Percentiles rank a stretch among this genome's conserved stretches.
Conservation (phyloP, 306 rosid genomes). For the Macrotyloma uniflorum region DNA sequence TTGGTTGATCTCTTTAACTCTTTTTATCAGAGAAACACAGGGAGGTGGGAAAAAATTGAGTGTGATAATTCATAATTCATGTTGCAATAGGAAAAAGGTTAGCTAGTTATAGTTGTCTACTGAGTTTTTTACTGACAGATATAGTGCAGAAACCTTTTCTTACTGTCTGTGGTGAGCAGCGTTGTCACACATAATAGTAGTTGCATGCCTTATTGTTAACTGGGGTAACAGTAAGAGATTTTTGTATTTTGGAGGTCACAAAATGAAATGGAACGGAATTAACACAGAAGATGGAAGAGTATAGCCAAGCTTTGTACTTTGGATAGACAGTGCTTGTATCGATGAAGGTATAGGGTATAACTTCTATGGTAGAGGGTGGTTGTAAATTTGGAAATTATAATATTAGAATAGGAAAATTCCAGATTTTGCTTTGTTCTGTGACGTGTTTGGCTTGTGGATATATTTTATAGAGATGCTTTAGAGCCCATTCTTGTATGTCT, state of each 20-base stretch:
- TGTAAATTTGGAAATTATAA: neutral
- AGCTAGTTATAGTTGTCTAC: constrained; percentile 14
- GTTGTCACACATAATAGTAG: neutral
- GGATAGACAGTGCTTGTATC: neutral
- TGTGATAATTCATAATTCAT: constrained; percentile 6
- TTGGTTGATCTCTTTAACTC: neutral
- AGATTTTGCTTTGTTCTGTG: neutral
- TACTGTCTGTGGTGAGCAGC: neutral
- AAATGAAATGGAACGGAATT: neutral
- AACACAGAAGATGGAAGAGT: neutral
- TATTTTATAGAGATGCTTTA: neutral
- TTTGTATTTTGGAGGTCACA: neutral
- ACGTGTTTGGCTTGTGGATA: neutral
- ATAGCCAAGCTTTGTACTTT: neutral
- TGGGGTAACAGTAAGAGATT: neutral
- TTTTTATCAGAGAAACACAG: neutral
- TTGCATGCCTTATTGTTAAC: neutral
- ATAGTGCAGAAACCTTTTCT: neutral
- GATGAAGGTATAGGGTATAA: neutral
- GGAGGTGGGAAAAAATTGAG: constrained; percentile 17
- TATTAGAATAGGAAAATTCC: neutral
- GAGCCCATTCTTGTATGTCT: neutral
- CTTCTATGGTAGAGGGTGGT: neutral
- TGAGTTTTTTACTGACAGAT: neutral
- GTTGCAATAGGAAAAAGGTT: constrained; percentile 23